Evolutionary conservation across 2,329 filamentous ascomycete species (phyloP), one percentile per base, ranked within the genome.

Genomic region (Aaosphaeria pasadenensis): DNA sequence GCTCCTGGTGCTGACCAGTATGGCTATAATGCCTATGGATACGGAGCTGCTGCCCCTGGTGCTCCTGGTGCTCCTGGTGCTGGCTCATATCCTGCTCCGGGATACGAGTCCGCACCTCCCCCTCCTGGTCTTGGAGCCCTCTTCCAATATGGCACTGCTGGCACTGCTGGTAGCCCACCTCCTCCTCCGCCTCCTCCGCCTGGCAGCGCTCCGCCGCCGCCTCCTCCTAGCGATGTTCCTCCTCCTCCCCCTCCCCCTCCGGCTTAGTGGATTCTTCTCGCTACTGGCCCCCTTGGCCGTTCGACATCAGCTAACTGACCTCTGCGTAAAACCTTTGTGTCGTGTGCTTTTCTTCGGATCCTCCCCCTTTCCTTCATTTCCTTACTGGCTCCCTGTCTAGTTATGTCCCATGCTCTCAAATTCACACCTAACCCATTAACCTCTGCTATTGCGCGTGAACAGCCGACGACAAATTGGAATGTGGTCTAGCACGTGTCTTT

Each of bases 71-170:
- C 80, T 63, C 81, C 83, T 42, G 75, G 89, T 49, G 85, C 87
- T 60, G 83, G 87, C 68, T 84, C 85, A 60, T 88, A 83, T 36
- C 74, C 73, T 54, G 75, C 69, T 50, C 71, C 70, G 39, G 73
- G 77, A 48, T 36, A 36, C n/a, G 81, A 81, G 39, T 84, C 84
- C 29, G 82, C 84, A 1, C 80, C 81, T 39, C 83, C 84, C 29
- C 82, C 84, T 1, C 79, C 83, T n/a, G 77, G 80, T 30, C 77
- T 79, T 46, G 82, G 83, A 42, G 81, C 83, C 41, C 75, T 89
- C 49, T 85, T 87, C 60, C 83, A 87, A 68, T 84, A 85, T 61
- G 88, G 82, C 36, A 74, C 73, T 53, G 75, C 69, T 51, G 81
- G 82, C 39, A 84, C 84, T 29, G 82, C 84, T 1, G 71, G 70